A percentile compares a stretch with the other conserved stretches of the same genome.
Evolutionary conservation across 164 flowering plant species (phyloP).

Genomic region (Nymphaea thermarum): DNA sequence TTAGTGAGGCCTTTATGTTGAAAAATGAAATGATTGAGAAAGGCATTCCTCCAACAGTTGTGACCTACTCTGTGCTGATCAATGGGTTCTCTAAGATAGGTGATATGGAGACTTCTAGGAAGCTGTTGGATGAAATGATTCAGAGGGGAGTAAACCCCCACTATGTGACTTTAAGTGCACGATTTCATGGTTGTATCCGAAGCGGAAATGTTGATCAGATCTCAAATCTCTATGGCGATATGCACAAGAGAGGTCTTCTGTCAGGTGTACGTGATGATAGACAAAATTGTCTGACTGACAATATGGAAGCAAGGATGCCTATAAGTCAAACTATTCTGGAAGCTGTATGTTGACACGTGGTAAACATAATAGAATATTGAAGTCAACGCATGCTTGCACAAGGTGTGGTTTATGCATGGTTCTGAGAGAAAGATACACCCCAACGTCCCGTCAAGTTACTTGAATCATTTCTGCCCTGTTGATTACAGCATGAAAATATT

Average conservation of each 20-base stretch:
- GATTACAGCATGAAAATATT: too few relatives aligned
- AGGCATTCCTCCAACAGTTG: constrained; percentile 38
- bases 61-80: constrained; percentile 41
- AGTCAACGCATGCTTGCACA: too few relatives aligned
- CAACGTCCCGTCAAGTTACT: too few relatives aligned
- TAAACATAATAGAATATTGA: too few relatives aligned
- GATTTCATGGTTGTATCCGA: constrained; percentile 17
- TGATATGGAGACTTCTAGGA: constrained; percentile 19
- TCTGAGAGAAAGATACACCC: too few relatives aligned
- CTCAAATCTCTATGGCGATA: constrained; percentile 12
- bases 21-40: constrained; percentile 44
- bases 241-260: constrained; percentile 9
- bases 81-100: constrained; percentile 33
- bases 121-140: constrained; percentile 34
- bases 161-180: constrained; percentile 12
- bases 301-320: constrained; percentile 1
- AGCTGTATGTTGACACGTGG: constrained; percentile 14
- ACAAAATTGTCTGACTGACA: constrained; percentile 4
- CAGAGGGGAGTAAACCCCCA: constrained; percentile 16
- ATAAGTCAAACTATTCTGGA: constrained; percentile 9
- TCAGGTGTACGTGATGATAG: constrained; percentile 4
- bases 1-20: constrained; percentile 38
- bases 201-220: constrained; percentile 12
- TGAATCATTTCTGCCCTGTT: too few relatives aligned
- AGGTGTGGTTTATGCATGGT: too few relatives aligned